phyloP scores from a whole-genome alignment of 2,329 filamentous ascomycete species.

The Pseudogymnoascus sp. region DNA sequence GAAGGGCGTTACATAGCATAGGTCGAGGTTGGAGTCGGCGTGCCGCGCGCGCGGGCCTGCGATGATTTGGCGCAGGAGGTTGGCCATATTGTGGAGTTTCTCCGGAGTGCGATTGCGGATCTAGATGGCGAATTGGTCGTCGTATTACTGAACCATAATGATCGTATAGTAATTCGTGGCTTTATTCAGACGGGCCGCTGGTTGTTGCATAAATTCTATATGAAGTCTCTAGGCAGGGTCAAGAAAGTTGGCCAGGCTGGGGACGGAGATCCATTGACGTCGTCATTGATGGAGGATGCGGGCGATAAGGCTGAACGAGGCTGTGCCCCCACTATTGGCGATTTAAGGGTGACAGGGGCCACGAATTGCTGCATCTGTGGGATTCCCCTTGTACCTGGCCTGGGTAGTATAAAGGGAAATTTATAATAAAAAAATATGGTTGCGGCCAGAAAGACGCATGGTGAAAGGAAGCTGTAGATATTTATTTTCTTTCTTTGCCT shows the following conservation, averaged over 20 bases:
- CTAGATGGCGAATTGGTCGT: not conserved
- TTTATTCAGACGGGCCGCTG: not conserved
- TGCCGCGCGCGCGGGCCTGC: conserved; percentile 78
- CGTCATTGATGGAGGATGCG: not conserved
- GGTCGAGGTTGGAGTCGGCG: conserved; percentile 78
- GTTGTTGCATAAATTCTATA: not conserved
- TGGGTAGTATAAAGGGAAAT: not conserved
- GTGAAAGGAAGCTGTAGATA: not conserved
- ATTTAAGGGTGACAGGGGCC: not conserved
- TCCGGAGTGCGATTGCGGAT: not conserved
- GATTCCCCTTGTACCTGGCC: not conserved
- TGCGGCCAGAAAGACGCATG: not conserved
- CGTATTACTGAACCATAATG: not conserved
- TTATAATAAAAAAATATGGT: not conserved
- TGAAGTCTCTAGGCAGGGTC: not conserved
- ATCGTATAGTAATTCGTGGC: not conserved
- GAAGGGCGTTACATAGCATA: conserved; percentile 89
- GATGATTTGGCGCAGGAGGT: conserved; percentile 81
- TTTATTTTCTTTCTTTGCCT: not conserved
- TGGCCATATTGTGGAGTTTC: conserved; percentile 44
- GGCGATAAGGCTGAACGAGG: not conserved
- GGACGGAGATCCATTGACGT: not conserved
- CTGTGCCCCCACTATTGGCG: not conserved
- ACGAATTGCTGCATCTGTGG: not conserved
- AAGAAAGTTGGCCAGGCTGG: not conserved